Conservation (phyloP, 2,329 filamentous ascomycete species). For the Colletotrichum kahawae region DNA sequence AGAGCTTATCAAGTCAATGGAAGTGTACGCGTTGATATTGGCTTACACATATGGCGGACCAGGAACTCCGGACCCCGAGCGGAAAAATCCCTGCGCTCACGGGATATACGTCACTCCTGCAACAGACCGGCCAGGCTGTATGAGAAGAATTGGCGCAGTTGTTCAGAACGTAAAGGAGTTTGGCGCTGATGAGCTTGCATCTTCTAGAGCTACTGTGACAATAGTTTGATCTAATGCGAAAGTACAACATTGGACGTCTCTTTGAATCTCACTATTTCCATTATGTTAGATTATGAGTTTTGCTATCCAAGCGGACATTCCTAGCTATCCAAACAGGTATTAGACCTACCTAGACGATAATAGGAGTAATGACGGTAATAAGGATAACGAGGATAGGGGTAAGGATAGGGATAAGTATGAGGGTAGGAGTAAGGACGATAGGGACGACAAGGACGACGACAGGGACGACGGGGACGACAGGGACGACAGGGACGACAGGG, state of each 20-base stretch:
- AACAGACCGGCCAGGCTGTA: background rate
- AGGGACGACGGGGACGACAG: no score
- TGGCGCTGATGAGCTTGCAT: background rate
- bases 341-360: no score
- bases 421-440: no score
- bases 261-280: background rate
- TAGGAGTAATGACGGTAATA: no score
- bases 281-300: background rate
- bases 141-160: background rate
- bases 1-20: background rate
- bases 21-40: background rate
- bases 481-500: no score
- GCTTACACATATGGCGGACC: background rate
- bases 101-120: background rate
- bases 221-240: background rate
- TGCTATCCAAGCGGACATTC: no score
- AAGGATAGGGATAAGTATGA: no score
- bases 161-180: background rate
- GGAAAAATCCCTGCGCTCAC: background rate
- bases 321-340: no score
- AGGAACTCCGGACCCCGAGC: background rate
- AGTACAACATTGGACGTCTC: background rate
- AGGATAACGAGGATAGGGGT: no score
- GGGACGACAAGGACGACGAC: no score
- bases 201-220: background rate